Conservation (phyloP, 352 stramenopile species). For the Phytophthora cryptogea region DNA sequence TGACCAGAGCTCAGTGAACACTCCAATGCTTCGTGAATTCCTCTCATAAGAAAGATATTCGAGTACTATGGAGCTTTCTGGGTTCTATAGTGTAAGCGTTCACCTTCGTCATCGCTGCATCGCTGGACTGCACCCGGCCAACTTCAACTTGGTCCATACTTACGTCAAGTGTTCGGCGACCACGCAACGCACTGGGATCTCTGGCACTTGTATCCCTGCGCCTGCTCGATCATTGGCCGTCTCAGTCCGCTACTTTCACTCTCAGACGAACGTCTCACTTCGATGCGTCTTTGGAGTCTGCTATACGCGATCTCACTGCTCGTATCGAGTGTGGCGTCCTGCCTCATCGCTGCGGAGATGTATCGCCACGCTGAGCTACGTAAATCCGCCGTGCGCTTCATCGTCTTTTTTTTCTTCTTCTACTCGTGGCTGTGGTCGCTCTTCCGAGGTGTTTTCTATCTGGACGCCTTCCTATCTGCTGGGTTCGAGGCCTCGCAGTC, state of each 20-base stretch:
- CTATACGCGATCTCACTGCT: conserved; percentile 49
- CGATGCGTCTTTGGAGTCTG: conserved; percentile 49
- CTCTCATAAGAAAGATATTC: not conserved
- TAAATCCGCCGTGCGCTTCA: conserved; percentile 49
- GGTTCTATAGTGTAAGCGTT: not conserved
- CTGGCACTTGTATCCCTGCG: conserved; percentile 4
- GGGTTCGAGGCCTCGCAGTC: conserved; percentile 3
- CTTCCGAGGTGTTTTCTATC: conserved; percentile 52
- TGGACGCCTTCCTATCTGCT: conserved; percentile 39
- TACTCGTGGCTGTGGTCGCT: conserved; percentile 66
- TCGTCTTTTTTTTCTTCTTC: conserved; percentile 66
- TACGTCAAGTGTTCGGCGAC: conserved; percentile 2
- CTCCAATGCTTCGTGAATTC: not conserved
- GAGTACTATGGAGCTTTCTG: not conserved
- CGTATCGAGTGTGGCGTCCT: conserved; percentile 45
- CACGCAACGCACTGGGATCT: conserved; percentile 20
- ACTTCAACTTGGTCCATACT: conserved; percentile 20
- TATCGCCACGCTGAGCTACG: conserved; percentile 44
- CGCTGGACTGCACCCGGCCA: not conserved
- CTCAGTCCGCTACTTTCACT: conserved; percentile 12
- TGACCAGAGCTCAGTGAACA: conserved; percentile 1
- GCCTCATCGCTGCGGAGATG: conserved; percentile 37
- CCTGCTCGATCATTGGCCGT: conserved; percentile 4
- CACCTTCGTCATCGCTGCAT: not conserved
- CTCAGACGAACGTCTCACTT: not conserved